phyloP scores from a whole-genome alignment of 805 yeast species.

The Metschnikowia koreensis region DNA sequence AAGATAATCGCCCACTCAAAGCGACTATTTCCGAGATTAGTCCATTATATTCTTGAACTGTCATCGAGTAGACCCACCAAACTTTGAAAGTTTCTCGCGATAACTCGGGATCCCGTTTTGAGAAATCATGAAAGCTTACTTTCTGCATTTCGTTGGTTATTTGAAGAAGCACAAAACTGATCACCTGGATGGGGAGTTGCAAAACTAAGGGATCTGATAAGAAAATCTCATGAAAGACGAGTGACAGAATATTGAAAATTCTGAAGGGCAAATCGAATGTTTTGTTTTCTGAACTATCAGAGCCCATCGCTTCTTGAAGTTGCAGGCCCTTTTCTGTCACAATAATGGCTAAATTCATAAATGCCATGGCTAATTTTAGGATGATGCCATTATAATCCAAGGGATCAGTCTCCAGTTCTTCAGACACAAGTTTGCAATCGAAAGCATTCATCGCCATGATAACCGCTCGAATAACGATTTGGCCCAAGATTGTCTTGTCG shows the following conservation, averaged over 20 bases:
- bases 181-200: not conserved
- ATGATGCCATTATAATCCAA: not conserved
- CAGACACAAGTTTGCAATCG: not conserved
- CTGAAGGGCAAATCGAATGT: not conserved
- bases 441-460: not conserved
- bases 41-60: not conserved
- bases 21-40: not conserved
- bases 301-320: not conserved
- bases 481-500: not conserved
- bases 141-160: not conserved
- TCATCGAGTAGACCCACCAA: not conserved
- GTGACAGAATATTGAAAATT: not conserved
- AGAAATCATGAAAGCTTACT: not conserved
- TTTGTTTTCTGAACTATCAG: not conserved
- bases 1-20: not conserved
- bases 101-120: not conserved
- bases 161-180: not conserved
- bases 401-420: not conserved
- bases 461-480: not conserved
- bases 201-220: not conserved
- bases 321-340: not conserved
- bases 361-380: not conserved
- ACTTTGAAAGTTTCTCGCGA: not conserved
- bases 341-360: not conserved
- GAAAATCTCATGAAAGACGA: not conserved